phyloP scores from a whole-genome alignment of 495 filamentous ascomycete genomes.

The Neurospora sp. region DNA sequence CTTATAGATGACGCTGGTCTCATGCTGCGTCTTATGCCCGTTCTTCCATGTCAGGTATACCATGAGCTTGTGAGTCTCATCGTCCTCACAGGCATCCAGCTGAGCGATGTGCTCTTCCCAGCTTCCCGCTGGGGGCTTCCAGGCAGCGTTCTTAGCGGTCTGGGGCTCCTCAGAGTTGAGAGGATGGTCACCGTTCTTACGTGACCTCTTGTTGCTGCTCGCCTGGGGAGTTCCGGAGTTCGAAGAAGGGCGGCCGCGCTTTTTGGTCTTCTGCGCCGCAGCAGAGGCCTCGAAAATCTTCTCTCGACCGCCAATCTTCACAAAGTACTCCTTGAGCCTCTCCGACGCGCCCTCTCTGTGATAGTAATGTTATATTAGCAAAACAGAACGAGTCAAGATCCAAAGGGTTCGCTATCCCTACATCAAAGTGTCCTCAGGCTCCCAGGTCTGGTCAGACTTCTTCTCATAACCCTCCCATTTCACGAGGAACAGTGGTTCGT shows the following conservation, averaged over 20 bases:
- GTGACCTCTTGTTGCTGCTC: slow-evolving; percentile 24
- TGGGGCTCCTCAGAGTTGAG: slow-evolving; percentile 26
- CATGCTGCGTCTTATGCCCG: slow-evolving; percentile 50
- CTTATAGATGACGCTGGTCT: slow-evolving; percentile 43
- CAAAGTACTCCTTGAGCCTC: slow-evolving; percentile 37
- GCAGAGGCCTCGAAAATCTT: slow-evolving; percentile 34
- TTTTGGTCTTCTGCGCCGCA: slow-evolving; percentile 32
- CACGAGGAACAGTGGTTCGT: slow-evolving; percentile 38
- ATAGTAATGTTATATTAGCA: slow-evolving; percentile 1
- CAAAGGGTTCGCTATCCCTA: slow-evolving; percentile 13
- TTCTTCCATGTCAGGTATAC: slow-evolving; percentile 47
- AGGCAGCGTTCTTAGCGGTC: slow-evolving; percentile 24
- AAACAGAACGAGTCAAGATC: background rate
- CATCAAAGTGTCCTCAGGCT: slow-evolving; percentile 49
- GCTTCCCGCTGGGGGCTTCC: slow-evolving; percentile 44
- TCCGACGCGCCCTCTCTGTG: slow-evolving; percentile 33
- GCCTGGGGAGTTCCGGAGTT: slow-evolving; percentile 16
- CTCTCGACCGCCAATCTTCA: slow-evolving; percentile 42
- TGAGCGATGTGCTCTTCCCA: slow-evolving; percentile 49
- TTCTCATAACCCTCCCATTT: slow-evolving; percentile 57
- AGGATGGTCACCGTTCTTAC: slow-evolving; percentile 24
- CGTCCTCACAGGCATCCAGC: slow-evolving; percentile 49
- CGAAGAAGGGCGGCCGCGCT: slow-evolving; percentile 32
- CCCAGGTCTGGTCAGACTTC: slow-evolving; percentile 49
- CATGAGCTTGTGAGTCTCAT: slow-evolving; percentile 34